Evolutionary conservation across 2,329 filamentous ascomycete genomes (phyloP).

Genomic region (Aspergillus ustus): DNA sequence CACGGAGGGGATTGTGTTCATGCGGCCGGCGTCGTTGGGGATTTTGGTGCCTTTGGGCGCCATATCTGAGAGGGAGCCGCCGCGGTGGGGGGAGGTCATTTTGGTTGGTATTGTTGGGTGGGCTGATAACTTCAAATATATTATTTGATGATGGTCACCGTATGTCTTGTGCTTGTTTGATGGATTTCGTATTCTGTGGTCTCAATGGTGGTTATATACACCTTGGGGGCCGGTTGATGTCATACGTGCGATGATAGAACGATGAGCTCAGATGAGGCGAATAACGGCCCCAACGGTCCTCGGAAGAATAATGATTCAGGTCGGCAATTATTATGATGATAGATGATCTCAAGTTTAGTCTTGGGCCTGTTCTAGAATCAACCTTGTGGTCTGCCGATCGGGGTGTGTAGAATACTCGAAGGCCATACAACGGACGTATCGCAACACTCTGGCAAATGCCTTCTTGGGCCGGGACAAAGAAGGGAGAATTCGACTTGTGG

Average conservation of each 20-base stretch:
- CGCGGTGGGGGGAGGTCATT: conserved; percentile 33
- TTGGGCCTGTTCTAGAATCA: neutral
- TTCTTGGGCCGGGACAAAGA: no score
- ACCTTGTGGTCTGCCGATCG: neutral
- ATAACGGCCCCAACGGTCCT: neutral
- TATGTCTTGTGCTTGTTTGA: neutral
- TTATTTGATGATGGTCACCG: no score
- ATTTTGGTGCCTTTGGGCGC: conserved; percentile 44
- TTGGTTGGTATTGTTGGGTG: neutral
- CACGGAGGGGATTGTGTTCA: conserved; percentile 53
- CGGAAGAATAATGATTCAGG: neutral
- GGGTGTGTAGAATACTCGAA: no score
- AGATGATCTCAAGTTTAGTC: neutral
- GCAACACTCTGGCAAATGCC: no score
- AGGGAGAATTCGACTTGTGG: no score
- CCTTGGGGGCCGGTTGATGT: neutral
- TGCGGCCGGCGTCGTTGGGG: conserved; percentile 52
- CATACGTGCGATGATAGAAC: neutral
- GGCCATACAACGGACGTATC: no score
- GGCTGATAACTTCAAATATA: no score
- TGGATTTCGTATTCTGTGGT: neutral
- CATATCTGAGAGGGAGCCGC: conserved; percentile 47
- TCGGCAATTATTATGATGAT: neutral
- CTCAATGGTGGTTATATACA: neutral
- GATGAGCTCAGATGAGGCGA: neutral